phyloP scores from a whole-genome alignment of 192 early-diverging fungal species.

The Ambispora gerdemannii region DNA sequence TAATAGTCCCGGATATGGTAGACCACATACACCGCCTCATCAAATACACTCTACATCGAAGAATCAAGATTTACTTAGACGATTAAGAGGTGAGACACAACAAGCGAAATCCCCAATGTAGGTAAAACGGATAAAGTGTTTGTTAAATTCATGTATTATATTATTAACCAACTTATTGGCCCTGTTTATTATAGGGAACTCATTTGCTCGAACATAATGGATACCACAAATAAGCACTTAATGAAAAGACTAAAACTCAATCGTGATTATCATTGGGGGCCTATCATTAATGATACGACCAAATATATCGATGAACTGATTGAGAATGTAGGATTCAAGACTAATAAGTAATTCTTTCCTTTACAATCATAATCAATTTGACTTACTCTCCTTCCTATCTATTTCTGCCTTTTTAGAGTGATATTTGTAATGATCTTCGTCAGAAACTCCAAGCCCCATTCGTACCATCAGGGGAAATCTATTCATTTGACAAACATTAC shows the following conservation, averaged over 20 bases:
- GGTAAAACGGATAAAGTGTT: conserved; percentile 18
- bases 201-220: conserved; percentile 22
- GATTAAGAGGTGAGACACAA: conserved; percentile 14
- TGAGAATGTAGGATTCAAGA: conserved; percentile 5
- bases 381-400: neutral
- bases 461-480: conserved; percentile 3
- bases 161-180: neutral
- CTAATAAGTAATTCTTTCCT: neutral
- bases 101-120: conserved; percentile 8
- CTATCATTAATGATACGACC: neutral
- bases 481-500: conserved; percentile 20
- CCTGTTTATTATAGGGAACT: conserved; percentile 15
- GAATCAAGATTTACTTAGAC: conserved; percentile 9
- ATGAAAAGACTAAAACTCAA: conserved; percentile 4
- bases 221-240: conserved; percentile 11
- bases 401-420: neutral
- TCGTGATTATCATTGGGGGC: neutral
- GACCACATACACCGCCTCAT: conserved; percentile 14
- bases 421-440: conserved; percentile 14
- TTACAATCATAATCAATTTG: neutral
- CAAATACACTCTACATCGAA: neutral
- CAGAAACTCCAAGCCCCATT: neutral
- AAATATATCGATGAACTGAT: conserved; percentile 24
- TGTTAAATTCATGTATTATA: conserved; percentile 18
- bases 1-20: conserved; percentile 8